Base-by-base conservation (phyloP, 2,329 filamentous ascomycete genomes). In the Calonectria pseudoturangicola region DNA sequence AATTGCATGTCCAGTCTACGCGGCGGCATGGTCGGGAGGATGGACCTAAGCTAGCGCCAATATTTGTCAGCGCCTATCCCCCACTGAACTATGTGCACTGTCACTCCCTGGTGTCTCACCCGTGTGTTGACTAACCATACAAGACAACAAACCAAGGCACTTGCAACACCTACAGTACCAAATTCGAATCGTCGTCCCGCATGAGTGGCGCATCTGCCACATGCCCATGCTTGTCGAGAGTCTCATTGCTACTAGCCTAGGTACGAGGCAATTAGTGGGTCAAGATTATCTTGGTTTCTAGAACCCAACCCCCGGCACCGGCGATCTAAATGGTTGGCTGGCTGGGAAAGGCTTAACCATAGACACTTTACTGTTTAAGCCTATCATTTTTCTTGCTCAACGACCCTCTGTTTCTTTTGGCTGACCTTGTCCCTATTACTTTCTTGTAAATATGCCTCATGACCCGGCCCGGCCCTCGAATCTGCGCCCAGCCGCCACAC, bases 51-150 rank as follows among this genome's bases (percentile, higher is more conserved):
- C 73, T 73, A 77, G 72, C 66, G 51, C 74, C 75, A 71, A 56
- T 50, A 79, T 80, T 79, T 79, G 78, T 79, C 76, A 80, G 71
- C 72, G 56, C 67, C 50, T 56, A 70, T 69, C 72, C 77, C 48
- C 58, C 41, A 47, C 28, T 47, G 41, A 33, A 39, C 16, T n/a
- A 33, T 63, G 10, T 25, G 41, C 58, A 43, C 16, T 43, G 58
- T 47, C 58, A 63, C 41, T 43, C 39, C 41, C 39, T 18, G 25
- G 39, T 63, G 58, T 63, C 41, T 45, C 54, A 47, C 21, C 27
- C 50, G 50, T 27, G 58, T 25, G 25, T 41, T n/a, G n/a, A 45
- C 58, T 63, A 66, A 36, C 45, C 43, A 51, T 50, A 28, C 13
- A 39, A 10, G 27, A 47, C n/a, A 5, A 48, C 30, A 25, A 21